These are phyloP conservation scores for Panicum hallii DNA, from an alignment of 202 grass and related monocot species.

Conservation along the genomic window DNA sequence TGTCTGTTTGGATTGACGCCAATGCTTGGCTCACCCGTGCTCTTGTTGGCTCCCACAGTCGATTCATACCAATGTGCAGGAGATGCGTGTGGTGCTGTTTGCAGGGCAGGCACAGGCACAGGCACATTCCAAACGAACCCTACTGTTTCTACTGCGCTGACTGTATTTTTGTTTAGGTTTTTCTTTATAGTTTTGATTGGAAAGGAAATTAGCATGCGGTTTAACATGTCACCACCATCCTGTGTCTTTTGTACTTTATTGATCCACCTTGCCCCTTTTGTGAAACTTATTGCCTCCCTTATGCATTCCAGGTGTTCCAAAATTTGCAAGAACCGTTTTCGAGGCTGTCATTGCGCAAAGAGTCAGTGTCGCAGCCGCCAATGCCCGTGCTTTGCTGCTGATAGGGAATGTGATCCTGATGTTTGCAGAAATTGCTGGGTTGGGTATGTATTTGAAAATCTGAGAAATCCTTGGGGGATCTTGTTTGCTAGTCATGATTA, in stretches of 20 bases:
- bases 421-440: slow-evolving; percentile 99
- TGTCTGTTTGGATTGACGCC: neutral
- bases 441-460: slow-evolving; percentile 67
- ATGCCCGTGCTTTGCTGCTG: slow-evolving; percentile 98
- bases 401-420: slow-evolving; percentile 98
- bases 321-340: slow-evolving; percentile 98
- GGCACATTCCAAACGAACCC: neutral
- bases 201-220: neutral
- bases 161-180: slow-evolving; percentile 32
- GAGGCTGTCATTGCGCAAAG: slow-evolving; percentile 98
- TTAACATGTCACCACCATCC: slow-evolving; percentile 16
- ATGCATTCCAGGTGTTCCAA: slow-evolving; percentile 85
- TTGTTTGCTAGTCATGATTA: slow-evolving; percentile 10
- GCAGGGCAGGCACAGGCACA: neutral
- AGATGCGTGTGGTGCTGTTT: neutral
- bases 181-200: slow-evolving; percentile 7
- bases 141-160: neutral
- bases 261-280: neutral
- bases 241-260: slow-evolving; percentile 22
- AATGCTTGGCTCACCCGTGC: neutral
- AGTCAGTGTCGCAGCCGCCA: slow-evolving; percentile 96
- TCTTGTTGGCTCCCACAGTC: neutral
- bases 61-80: neutral
- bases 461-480: neutral
- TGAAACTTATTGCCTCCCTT: slow-evolving; percentile 39